phyloP scores from a whole-genome alignment of 2,329 filamentous ascomycete genomes.

The Aureobasidium uvarum region DNA sequence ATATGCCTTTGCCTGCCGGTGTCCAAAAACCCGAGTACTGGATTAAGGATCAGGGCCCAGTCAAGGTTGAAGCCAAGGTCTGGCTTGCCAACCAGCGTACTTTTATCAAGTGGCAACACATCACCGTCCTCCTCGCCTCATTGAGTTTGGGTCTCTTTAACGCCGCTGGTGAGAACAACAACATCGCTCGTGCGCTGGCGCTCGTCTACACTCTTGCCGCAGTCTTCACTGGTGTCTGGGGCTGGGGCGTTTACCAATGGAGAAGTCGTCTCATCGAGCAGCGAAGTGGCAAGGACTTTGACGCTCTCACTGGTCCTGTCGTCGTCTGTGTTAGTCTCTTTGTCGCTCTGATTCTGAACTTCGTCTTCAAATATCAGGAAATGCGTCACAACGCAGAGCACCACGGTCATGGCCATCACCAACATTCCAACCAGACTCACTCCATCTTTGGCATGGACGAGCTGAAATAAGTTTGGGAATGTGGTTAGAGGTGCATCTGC shows the following conservation, averaged over 20 bases:
- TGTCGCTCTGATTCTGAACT: slow-evolving; percentile 78
- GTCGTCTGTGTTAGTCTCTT: slow-evolving; percentile 78
- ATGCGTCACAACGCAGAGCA: slow-evolving; percentile 4
- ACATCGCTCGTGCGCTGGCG: slow-evolving; percentile 74
- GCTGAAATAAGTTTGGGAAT: neutral
- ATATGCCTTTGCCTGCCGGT: slow-evolving; percentile 70
- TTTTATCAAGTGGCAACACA: slow-evolving; percentile 98
- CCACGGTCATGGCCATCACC: neutral
- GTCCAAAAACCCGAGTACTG: slow-evolving; percentile 81
- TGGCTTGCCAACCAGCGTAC: slow-evolving; percentile 99
- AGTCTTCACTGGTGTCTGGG: slow-evolving; percentile 81
- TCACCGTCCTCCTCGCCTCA: slow-evolving; percentile 80
- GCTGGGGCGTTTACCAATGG: slow-evolving; percentile 76
- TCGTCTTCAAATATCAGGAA: slow-evolving; percentile 65
- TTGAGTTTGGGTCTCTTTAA: slow-evolving; percentile 85
- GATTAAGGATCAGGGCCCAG: slow-evolving; percentile 91
- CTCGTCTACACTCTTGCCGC: slow-evolving; percentile 79
- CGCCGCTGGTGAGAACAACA: slow-evolving; percentile 71
- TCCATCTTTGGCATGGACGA: slow-evolving; percentile 1
- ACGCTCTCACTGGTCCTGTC: slow-evolving; percentile 81
- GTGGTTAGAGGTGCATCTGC: neutral
- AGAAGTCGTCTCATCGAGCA: slow-evolving; percentile 76
- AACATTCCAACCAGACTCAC: slow-evolving; percentile 1
- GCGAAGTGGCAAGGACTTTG: slow-evolving; percentile 88
- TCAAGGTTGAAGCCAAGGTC: slow-evolving; percentile 95